Conservation (phyloP, 192 early-diverging fungal species). For the Backusella australiensis region DNA sequence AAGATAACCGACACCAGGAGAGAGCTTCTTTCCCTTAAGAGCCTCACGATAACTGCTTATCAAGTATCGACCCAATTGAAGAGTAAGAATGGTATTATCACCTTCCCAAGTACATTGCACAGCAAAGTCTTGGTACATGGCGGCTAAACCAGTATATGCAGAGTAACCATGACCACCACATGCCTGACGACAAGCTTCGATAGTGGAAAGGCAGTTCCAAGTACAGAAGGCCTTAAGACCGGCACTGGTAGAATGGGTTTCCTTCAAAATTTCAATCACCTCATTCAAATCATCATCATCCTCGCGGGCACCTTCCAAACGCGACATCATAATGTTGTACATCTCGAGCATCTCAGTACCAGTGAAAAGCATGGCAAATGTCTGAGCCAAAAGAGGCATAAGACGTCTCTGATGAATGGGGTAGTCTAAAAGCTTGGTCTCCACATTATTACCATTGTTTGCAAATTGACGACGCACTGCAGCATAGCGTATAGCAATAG, state of each 20-base stretch:
- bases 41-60: conserved; percentile 68
- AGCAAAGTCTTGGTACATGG: conserved; percentile 84
- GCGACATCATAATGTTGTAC: conserved; percentile 77
- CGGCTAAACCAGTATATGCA: conserved; percentile 85
- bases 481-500: conserved; percentile 89
- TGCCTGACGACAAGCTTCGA: conserved; percentile 91
- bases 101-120: conserved; percentile 91
- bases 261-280: conserved; percentile 80
- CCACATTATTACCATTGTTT: conserved; percentile 54
- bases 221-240: conserved; percentile 95
- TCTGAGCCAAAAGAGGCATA: conserved; percentile 86
- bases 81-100: conserved; percentile 89
- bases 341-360: conserved; percentile 77
- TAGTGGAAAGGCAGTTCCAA: conserved; percentile 85
- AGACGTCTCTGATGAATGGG: conserved; percentile 91
- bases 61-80: conserved; percentile 87
- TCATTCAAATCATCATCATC: conserved; percentile 60
- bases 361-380: conserved; percentile 91
- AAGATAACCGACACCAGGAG: conserved; percentile 76
- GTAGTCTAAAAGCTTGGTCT: conserved; percentile 92
- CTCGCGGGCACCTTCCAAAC: conserved; percentile 63
- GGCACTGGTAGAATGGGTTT: conserved; percentile 87
- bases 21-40: conserved; percentile 73
- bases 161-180: conserved; percentile 94
- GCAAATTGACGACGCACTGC: conserved; percentile 90